Evolutionary conservation across 192 early-diverging fungal species (phyloP).

Genomic region (Coemansia biformis): DNA sequence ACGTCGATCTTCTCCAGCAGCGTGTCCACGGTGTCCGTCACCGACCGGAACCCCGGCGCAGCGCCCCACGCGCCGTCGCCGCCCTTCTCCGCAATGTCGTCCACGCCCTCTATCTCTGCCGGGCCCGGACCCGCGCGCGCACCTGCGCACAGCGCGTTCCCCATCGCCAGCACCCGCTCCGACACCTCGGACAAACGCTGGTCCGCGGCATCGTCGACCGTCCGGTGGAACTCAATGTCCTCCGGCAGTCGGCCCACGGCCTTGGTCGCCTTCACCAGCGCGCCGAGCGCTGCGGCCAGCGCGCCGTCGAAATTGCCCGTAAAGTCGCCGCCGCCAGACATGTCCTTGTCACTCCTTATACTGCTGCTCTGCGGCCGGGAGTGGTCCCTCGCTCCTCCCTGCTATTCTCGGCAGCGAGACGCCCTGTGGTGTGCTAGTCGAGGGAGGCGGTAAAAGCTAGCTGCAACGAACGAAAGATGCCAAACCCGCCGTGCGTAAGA

Average conservation of each 20-base stretch:
- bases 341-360: neutral
- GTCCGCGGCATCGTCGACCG: conserved; percentile 59
- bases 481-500: too few relatives aligned
- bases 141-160: conserved; percentile 30
- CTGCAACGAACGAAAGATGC: too few relatives aligned
- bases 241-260: conserved; percentile 55
- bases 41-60: conserved; percentile 57
- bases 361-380: too few relatives aligned
- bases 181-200: conserved; percentile 16
- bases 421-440: too few relatives aligned
- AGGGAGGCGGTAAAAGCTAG: too few relatives aligned
- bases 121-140: conserved; percentile 4
- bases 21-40: conserved; percentile 73
- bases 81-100: conserved; percentile 22
- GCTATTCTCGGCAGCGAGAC: too few relatives aligned
- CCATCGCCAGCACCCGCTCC: conserved; percentile 26
- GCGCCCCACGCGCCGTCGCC: conserved; percentile 62
- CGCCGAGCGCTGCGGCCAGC: conserved; percentile 28
- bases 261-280: conserved; percentile 58
- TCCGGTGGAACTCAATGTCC: conserved; percentile 60
- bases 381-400: too few relatives aligned
- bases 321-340: conserved; percentile 6
- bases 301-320: conserved; percentile 20
- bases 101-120: conserved; percentile 15
- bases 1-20: conserved; percentile 81